Evolutionary conservation across 352 stramenopile genomes (phyloP).

Genomic region (Thalassiosira mediterranea): DNA sequence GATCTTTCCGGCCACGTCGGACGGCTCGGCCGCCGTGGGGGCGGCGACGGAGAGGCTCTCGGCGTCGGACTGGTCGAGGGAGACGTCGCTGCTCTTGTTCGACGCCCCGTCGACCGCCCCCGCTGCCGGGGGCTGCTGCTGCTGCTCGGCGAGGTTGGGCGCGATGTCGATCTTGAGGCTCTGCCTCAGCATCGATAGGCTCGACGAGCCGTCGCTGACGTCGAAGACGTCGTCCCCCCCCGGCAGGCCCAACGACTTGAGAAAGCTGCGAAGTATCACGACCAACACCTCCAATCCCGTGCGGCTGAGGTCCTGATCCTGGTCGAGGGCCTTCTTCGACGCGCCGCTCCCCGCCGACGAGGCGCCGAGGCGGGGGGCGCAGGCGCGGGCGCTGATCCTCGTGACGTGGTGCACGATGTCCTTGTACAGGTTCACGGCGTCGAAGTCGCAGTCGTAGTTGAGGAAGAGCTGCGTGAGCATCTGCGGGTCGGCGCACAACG

Average conservation of each 20-base stretch:
- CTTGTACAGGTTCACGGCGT: conserved; percentile 95
- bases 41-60: neutral
- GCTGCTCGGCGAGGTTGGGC: neutral
- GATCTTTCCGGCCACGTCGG: conserved; percentile 64
- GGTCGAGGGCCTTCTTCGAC: conserved; percentile 64
- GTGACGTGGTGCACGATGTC: conserved; percentile 96
- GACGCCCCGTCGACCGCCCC: neutral
- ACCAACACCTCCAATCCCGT: conserved; percentile 91
- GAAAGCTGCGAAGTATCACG: conserved; percentile 90
- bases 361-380: conserved; percentile 33
- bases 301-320: conserved; percentile 78
- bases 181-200: conserved; percentile 41
- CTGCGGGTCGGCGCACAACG: conserved; percentile 93
- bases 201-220: conserved; percentile 70
- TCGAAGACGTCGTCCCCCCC: conserved; percentile 62
- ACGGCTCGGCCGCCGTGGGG: neutral
- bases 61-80: conserved; percentile 19
- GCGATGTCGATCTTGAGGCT: conserved; percentile 57
- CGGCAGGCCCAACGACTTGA: conserved; percentile 85
- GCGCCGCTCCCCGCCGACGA: conserved; percentile 12
- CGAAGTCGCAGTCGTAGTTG: conserved; percentile 99
- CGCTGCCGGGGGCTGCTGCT: neutral
- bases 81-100: conserved; percentile 30
- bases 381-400: conserved; percentile 91
- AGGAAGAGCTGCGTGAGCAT: conserved; percentile 98